These are phyloP conservation scores for Halophytophthora batemanensis DNA, from an alignment of 352 stramenopile genomes.

Conservation along the genomic window DNA sequence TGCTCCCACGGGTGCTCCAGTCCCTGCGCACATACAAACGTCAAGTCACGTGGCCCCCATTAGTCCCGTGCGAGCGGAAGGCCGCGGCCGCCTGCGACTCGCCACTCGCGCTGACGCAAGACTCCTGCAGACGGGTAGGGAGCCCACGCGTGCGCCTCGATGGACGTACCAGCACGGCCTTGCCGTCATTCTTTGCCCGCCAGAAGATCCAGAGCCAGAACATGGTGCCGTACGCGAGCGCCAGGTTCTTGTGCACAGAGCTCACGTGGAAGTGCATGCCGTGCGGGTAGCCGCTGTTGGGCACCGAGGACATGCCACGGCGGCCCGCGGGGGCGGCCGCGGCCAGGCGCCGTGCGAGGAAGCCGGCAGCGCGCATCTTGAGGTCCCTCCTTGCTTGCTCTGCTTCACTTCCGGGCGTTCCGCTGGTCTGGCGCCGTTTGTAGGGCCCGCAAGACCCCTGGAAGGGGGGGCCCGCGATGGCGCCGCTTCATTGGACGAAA, in stretches of 20 bases:
- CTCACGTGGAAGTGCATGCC: constrained; percentile 90
- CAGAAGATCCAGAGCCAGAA: constrained; percentile 91
- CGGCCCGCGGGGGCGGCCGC: constrained; percentile 22
- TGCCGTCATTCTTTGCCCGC: constrained; percentile 85
- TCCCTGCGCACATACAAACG: constrained; percentile 36
- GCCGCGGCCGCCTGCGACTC: too few species aligned
- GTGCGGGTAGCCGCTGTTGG: constrained; percentile 69
- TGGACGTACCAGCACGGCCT: constrained; percentile 61
- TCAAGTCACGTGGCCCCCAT: too few species aligned
- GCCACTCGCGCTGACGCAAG: neutral
- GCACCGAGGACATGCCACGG: constrained; percentile 58
- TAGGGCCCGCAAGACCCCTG: too few species aligned
- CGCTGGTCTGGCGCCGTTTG: constrained; percentile 8
- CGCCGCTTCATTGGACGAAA: too few species aligned
- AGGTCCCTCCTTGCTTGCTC: neutral
- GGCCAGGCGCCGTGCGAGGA: constrained; percentile 52
- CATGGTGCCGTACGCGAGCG: constrained; percentile 84
- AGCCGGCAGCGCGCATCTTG: constrained; percentile 37
- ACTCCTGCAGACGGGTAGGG: neutral
- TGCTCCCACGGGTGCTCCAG: constrained; percentile 87
- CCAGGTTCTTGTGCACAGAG: constrained; percentile 86
- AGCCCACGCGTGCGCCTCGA: neutral
- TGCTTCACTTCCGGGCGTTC: constrained; percentile 11
- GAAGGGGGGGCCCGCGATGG: too few species aligned
- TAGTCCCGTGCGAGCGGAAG: too few species aligned